Conservation (phyloP, 1,284 basidiomycete species). For the Puccinia polysora region DNA sequence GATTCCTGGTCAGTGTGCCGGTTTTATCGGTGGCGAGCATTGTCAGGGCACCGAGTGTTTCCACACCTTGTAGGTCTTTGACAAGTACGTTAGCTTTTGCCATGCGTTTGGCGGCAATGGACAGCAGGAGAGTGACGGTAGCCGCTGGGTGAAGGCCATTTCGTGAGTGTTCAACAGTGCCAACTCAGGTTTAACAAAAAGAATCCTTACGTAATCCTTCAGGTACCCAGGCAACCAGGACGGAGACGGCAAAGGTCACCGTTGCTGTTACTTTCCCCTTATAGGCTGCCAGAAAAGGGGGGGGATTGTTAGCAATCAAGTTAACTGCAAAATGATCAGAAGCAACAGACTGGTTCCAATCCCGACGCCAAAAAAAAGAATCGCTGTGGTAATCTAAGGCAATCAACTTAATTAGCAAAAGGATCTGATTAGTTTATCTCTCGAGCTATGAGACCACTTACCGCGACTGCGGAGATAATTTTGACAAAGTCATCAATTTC, state of each 20-base stretch:
- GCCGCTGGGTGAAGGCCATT: conserved; percentile 54
- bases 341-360: conserved; percentile 56
- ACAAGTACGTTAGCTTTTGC: conserved; percentile 67
- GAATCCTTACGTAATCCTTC: conserved; percentile 52
- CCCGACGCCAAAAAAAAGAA: conserved; percentile 65
- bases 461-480: conserved; percentile 55
- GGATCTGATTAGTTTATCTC: background rate
- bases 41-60: conserved; percentile 61
- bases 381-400: conserved; percentile 58
- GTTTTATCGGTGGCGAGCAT: conserved; percentile 70
- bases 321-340: background rate
- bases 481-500: conserved; percentile 65
- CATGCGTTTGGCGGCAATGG: conserved; percentile 69
- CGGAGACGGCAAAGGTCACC: conserved; percentile 65
- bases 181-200: conserved; percentile 15
- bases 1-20: conserved; percentile 67
- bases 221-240: conserved; percentile 68
- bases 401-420: background rate
- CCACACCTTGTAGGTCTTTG: conserved; percentile 66
- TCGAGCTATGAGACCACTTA: background rate
- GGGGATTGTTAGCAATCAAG: background rate
- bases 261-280: conserved; percentile 62
- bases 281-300: conserved; percentile 56
- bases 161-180: conserved; percentile 54
- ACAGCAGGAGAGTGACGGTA: conserved; percentile 65